Base-by-base conservation (phyloP, 495 filamentous ascomycete genomes). In the Neurospora africana region DNA sequence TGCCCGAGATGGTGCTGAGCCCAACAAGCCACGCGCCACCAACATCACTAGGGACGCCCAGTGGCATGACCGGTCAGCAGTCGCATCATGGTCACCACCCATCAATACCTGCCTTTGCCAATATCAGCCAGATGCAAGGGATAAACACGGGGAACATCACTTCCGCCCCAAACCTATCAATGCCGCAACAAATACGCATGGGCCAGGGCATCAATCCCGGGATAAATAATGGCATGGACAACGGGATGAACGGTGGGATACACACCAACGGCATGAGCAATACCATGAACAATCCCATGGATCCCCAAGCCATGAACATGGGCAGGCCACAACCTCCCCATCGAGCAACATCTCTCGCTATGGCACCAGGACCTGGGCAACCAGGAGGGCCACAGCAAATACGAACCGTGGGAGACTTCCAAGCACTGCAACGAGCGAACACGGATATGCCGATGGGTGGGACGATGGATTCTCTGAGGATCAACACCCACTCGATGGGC, bases 1-100 rank as follows among this genome's bases (percentile, higher is more conserved):
- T 85, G 72, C 78, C 82, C 5, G 84, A 85, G 1, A 84, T 86
- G 76, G 81, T 81, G 35, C 81, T 85, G 78, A 85, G 81, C 67
- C 83, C 84, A 2, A 81, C 85, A 53, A 80, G 81, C 39, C 82
- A 81, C 68, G 72, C 76, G 19, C 75, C 82, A 2, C 78, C 76
- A 23, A 69, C 80, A 5, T 65, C 80, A 0, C 69, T 83, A 10
- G 68, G 76, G 21, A 77, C 78, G 27, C 72, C 78, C 23, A 78
- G 77, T 6, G 71, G 78, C 17, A 74, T 84, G 71, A 79, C 75
- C 44, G 72, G 73, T n/a, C 82, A 81, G 36, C 80, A 82, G 67
- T 65, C 78, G 5, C 81, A 75, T 15, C 76, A 77, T 35, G 27
- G 70, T 8, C 77, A 80, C 38, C 82, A 81, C 68, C 72, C 75